Percentiles rank a stretch among this genome's conserved stretches.
Evolutionary conservation across 768 basidiomycete species (phyloP).

Genomic region (Hericium alpestre): DNA sequence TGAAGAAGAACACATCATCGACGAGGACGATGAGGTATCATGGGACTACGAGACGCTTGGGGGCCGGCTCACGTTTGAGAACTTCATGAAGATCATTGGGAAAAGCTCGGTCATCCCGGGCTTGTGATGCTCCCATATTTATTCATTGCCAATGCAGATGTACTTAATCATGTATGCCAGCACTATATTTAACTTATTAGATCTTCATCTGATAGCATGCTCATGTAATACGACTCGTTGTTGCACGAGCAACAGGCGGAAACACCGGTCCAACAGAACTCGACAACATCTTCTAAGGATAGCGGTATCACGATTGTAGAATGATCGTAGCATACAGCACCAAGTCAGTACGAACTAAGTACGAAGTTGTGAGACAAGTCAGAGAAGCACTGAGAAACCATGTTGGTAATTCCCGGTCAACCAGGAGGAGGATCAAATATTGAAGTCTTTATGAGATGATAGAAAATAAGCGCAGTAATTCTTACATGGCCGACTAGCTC

Average conservation of each 20-base stretch:
- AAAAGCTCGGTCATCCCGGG: not conserved
- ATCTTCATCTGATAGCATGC: not conserved
- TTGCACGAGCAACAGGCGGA: not conserved
- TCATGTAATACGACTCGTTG: not conserved
- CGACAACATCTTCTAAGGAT: not conserved
- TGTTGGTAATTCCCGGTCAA: too few relatives aligned
- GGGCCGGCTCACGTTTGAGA: not conserved
- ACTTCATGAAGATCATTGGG: not conserved
- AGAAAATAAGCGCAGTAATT: too few relatives aligned
- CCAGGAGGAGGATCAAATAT: too few relatives aligned
- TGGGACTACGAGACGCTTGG: not conserved
- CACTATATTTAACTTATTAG: not conserved
- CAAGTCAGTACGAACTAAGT: too few relatives aligned
- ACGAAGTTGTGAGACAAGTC: too few relatives aligned
- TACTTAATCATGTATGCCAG: not conserved
- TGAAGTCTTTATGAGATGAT: too few relatives aligned
- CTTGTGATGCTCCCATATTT: too few relatives aligned
- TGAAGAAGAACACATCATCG: too few relatives aligned
- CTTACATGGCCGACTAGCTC: slow-evolving; percentile 43
- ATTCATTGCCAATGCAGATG: not conserved
- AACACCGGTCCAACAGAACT: not conserved
- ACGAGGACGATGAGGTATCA: not conserved
- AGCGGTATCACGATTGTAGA: too few relatives aligned
- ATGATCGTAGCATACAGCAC: too few relatives aligned
- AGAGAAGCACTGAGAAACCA: too few relatives aligned